Base-by-base conservation (phyloP, 2,329 filamentous ascomycete species). In the Bipolaris sorokiniana region DNA sequence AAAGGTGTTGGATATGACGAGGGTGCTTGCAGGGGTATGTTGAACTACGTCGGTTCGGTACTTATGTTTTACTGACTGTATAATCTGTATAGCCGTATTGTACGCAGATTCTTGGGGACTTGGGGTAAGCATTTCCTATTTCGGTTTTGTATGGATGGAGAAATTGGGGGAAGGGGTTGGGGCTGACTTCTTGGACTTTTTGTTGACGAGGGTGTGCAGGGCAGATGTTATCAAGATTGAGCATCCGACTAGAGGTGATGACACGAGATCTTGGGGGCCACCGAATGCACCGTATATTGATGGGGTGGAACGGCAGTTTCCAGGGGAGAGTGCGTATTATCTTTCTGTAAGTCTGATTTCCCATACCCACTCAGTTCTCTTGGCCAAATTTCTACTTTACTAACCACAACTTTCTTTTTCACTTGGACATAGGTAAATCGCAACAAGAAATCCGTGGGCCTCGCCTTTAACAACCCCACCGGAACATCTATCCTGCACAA, bases 211-310 rank as follows among this genome's bases (percentile, higher is more conserved):
- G 58, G 57, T 58, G 57, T 58, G 56, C 60, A 96, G 92, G 63
- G 95, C 95, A 65, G 93, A 98, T 75, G 88, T 99, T 33, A 96
- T 98, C 79, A 98, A 99, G 78, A 86, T 98, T 58, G 95, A 99
- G 78, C 95, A 98, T 77, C 95, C 94, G 5, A 87, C 87, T 5
- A 85, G 91, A 55, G 95, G 95, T 6, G 95, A 99, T 74, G 94
- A 98, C 73, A 99, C 95, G 13, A 82, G 95, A 67, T 92, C 93
- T 40, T 99, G 95, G 94, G 95, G 95, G 0, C 95, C 95, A 26
- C 95, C 95, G 3, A 97, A 95, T 75, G 93, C 93, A 13, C 80
- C 85, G 37, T 96, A 96, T 75, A 85, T 82, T 60, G 76, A 86
- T 38, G 85, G 81, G 3, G 83, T 67, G 76, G 82, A 68, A 66